These are phyloP conservation scores for Calcarisporium arbuscula DNA, from an alignment of 2,329 filamentous ascomycete genomes.

Conservation along the genomic window DNA sequence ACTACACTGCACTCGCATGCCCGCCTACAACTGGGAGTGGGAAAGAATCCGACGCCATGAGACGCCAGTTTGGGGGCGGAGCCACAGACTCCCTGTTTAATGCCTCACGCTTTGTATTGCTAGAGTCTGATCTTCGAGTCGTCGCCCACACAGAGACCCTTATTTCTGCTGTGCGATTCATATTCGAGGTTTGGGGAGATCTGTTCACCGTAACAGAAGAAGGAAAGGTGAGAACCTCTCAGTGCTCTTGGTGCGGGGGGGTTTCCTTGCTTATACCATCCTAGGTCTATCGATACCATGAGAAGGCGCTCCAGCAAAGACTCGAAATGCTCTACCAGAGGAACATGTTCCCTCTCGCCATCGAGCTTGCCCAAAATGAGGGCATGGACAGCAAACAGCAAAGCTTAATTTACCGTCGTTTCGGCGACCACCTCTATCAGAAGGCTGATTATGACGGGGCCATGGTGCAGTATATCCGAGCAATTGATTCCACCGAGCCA, in stretches of 20 bases:
- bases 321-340: constrained; percentile 90
- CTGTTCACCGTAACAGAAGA: constrained; percentile 86
- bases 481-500: constrained; percentile 92
- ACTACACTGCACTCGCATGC: constrained; percentile 83
- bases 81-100: constrained; percentile 72
- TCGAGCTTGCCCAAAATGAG: constrained; percentile 85
- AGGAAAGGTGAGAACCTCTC: constrained; percentile 61
- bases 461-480: constrained; percentile 97
- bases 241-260: too few relatives aligned
- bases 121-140: constrained; percentile 88
- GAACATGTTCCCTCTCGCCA: constrained; percentile 85
- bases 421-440: constrained; percentile 90
- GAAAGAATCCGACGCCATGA: constrained; percentile 52
- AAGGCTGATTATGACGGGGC: constrained; percentile 94
- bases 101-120: constrained; percentile 78
- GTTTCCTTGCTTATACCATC: constrained; percentile 1
- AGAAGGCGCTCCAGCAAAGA: constrained; percentile 84
- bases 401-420: constrained; percentile 86
- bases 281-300: constrained; percentile 79
- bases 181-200: constrained; percentile 87
- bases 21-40: constrained; percentile 57
- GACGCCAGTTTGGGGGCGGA: constrained; percentile 65
- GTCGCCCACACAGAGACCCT: constrained; percentile 85
- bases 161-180: constrained; percentile 68
- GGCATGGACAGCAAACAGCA: constrained; percentile 75